These are phyloP conservation scores for Fusarium sp. DNA, from an alignment of 2,329 filamentous ascomycete genomes.

Conservation along the genomic window DNA sequence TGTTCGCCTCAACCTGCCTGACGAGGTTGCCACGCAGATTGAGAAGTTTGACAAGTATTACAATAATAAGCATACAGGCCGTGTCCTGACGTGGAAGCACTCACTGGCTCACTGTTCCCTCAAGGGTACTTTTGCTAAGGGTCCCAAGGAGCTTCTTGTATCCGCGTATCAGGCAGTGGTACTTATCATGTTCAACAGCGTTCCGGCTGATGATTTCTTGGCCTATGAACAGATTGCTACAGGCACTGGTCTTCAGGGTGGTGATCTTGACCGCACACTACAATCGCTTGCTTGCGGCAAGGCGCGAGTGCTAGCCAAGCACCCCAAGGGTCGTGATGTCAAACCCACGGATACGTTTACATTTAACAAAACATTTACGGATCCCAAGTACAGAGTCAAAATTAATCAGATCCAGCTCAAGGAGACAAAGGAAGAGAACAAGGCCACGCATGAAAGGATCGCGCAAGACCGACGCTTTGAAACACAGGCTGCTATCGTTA, in stretches of 20 bases:
- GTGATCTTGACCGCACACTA: constrained; percentile 87
- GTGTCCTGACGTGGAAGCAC: constrained; percentile 91
- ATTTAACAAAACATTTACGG: constrained; percentile 80
- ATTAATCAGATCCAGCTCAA: constrained; percentile 99
- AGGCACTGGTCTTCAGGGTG: constrained; percentile 78
- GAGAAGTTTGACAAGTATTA: constrained; percentile 88
- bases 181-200: constrained; percentile 86
- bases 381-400: constrained; percentile 91
- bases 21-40: constrained; percentile 79
- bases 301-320: constrained; percentile 83
- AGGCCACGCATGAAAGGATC: constrained; percentile 90
- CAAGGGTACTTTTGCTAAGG: constrained; percentile 81
- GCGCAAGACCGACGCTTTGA: constrained; percentile 92
- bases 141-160: constrained; percentile 87
- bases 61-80: constrained; percentile 87
- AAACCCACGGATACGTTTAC: constrained; percentile 82
- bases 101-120: constrained; percentile 91
- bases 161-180: constrained; percentile 94
- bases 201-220: constrained; percentile 69
- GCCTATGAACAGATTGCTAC: constrained; percentile 80
- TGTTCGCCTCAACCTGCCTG: constrained; percentile 75
- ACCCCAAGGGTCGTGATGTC: constrained; percentile 86
- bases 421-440: constrained; percentile 95
- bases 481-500: constrained; percentile 94
- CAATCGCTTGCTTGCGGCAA: constrained; percentile 96